Base-by-base conservation (phyloP, 495 filamentous ascomycete genomes). In the Penicillium dipodomyicola region DNA sequence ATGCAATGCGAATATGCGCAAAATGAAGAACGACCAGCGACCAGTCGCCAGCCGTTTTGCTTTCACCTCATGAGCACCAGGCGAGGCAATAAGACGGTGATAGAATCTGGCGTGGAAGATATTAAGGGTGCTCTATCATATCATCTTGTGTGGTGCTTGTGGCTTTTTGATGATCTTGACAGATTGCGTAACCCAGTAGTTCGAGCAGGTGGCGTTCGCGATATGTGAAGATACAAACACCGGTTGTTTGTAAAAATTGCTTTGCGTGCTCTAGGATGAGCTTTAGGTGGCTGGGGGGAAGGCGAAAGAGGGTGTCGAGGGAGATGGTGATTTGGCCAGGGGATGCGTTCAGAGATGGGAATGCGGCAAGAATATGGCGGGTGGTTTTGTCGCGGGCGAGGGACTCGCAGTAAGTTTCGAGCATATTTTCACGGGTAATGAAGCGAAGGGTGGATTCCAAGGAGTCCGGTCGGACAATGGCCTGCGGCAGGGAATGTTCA, bases 151-250 rank as follows among this genome's bases (percentile, higher is more conserved):
- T 37, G 12, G 39, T 11, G 9, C 41, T 42, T 14, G 39, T 30
- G 19, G 32, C 17, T 0, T 33, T 25, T 29, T 27, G 60, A 45
- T 68, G 66, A 53, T 83, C 32, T 72, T 71, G 29, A 63, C 82
- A 56, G 51, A 72, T 35, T 73, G 80, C 56, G 44, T 57, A 70
- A 7, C 68, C 70, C 2, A 70, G 49, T 42, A 74, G 20, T 56
- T 81, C 77, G 1, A 81, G 58, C 1, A 79, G 57, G 62, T 76
- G 70, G 17, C 76, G 67, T 57, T 81, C 73, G 22, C 77, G 70
- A 55, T 73, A 65, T 22, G 66, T 61, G 47, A 81, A 71, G 3
- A 69, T 45, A 4, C 41, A 40, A 3, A 61, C 58, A 4, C 69
- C 75, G 3, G 58, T 67, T 1, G 62, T 62, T 17, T 54, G 47